Base-by-base conservation (phyloP, 2,329 filamentous ascomycete species). In the Furcasterigmium furcatum region DNA sequence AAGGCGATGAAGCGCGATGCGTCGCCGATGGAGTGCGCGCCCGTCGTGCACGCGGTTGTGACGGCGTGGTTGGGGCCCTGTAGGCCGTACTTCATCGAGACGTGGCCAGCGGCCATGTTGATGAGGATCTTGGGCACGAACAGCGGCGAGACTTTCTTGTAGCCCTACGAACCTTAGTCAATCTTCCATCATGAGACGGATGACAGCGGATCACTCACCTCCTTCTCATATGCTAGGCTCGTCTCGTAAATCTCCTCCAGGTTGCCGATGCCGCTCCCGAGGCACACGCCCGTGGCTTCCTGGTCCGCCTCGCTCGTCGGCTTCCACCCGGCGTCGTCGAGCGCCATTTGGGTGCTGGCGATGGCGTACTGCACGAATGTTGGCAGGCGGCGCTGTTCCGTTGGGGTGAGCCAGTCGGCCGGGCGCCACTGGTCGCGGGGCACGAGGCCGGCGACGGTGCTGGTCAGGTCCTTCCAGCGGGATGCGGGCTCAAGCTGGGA, bases 201-300 rank as follows among this genome's bases (percentile, higher is more conserved):
- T n/a, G 18, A 22, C 16, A 27, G n/a, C n/a, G n/a, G n/a, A n/a
- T n/a, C n/a, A 55, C 82, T 67, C 68, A 92, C 89, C 47, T 82
- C 82, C 65, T 80, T 75, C 25, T 88, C 77, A 61, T 88, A 95
- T 2, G 80, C 82, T 41, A 96, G 59, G 46, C 88, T 89, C 2
- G 91, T 95, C 50, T 85, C 77, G 65, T 95, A 96, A 9, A 95
- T 83, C 56, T 96, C 91, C 34, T 96, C 87, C 32, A 99, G 77
- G 58, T 94, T 96, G 14, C 94, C 94, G 57, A 99, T 96, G 2
- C 94, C 94, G 53, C 92, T 97, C 3, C 94, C 94, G 34, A 99
- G 76, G 58, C 92, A 96, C 2, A 99, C 88, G 1, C 94, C 94
- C 0, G 91, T 95, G 45, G 77, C 76, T 59, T 95, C 87, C 20